Evolutionary conservation across 306 rosid species (phyloP).

Genomic region (Carpinus fangiana): DNA sequence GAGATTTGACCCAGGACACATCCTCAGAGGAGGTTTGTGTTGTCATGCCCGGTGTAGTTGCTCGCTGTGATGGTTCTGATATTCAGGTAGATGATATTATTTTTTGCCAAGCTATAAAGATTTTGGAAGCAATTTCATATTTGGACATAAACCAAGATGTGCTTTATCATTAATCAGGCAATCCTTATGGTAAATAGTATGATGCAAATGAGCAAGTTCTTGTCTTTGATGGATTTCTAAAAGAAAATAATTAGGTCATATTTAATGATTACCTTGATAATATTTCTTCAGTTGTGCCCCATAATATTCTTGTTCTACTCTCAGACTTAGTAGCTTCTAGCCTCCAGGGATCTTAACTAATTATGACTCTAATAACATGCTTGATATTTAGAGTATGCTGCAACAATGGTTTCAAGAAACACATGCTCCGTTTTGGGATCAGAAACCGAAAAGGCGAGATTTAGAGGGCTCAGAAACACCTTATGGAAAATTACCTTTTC

Average conservation of each 20-base stretch:
- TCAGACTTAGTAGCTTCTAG: constrained; percentile 13
- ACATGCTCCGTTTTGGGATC: constrained; percentile 58
- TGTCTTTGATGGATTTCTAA: neutral
- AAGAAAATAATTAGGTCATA: constrained; percentile 4
- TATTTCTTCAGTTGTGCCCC: neutral
- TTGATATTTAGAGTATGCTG: constrained; percentile 67
- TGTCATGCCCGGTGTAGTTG: constrained; percentile 76
- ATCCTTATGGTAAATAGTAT: neutral
- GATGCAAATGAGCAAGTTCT: constrained; percentile 2
- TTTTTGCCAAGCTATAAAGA: neutral
- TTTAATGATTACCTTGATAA: neutral
- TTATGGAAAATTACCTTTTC: constrained; percentile 59
- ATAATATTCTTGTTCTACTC: neutral
- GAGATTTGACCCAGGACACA: constrained; percentile 70
- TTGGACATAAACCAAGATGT: neutral
- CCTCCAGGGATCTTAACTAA: constrained; percentile 1
- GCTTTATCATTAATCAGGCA: constrained; percentile 5
- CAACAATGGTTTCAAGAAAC: constrained; percentile 77
- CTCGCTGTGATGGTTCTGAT: constrained; percentile 82
- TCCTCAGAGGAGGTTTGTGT: constrained; percentile 88
- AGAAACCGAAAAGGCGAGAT: constrained; percentile 44
- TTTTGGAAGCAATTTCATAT: constrained; percentile 2
- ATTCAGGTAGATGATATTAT: constrained; percentile 60
- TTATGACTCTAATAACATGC: constrained; percentile 28
- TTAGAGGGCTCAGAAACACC: constrained; percentile 55